These are phyloP conservation scores for Lodderomyces pseudojiufengensis DNA, from an alignment of 1,139 yeast species.

Conservation along the genomic window DNA sequence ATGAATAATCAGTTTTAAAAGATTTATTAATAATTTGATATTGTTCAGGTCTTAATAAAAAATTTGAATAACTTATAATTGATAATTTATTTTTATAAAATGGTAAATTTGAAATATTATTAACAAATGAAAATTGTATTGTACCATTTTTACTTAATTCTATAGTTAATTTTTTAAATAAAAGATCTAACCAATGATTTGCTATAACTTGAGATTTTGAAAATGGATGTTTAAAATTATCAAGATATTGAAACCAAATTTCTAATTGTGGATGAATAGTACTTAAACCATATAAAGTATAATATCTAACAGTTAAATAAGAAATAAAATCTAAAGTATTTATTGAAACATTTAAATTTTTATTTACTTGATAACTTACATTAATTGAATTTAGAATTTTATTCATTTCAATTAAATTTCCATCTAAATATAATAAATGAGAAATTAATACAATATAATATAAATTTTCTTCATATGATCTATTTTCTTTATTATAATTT, in stretches of 20 bases:
- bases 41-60: constrained; percentile 26
- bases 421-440: constrained; percentile 33
- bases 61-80: constrained; percentile 28
- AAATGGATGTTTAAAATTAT: constrained; percentile 25
- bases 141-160: constrained; percentile 22
- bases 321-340: constrained; percentile 26
- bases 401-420: constrained; percentile 23
- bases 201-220: constrained; percentile 35
- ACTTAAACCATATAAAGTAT: constrained; percentile 32
- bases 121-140: constrained; percentile 17
- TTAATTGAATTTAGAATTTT: constrained; percentile 17
- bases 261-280: constrained; percentile 10
- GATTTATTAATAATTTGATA: constrained; percentile 17
- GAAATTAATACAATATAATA: constrained; percentile 34
- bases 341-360: constrained; percentile 13
- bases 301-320: constrained; percentile 36
- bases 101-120: constrained; percentile 20
- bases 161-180: constrained; percentile 25
- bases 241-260: constrained; percentile 34
- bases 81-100: constrained; percentile 27
- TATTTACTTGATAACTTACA: constrained; percentile 14
- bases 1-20: constrained; percentile 32
- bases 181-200: constrained; percentile 36
- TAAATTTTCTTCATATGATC: constrained; percentile 29
- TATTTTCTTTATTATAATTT: constrained; percentile 23